Percentiles rank a stretch among this genome's conserved stretches.
phyloP scores from a whole-genome alignment of 1,139 yeast genomes.

The Geotrichum fermentans region DNA sequence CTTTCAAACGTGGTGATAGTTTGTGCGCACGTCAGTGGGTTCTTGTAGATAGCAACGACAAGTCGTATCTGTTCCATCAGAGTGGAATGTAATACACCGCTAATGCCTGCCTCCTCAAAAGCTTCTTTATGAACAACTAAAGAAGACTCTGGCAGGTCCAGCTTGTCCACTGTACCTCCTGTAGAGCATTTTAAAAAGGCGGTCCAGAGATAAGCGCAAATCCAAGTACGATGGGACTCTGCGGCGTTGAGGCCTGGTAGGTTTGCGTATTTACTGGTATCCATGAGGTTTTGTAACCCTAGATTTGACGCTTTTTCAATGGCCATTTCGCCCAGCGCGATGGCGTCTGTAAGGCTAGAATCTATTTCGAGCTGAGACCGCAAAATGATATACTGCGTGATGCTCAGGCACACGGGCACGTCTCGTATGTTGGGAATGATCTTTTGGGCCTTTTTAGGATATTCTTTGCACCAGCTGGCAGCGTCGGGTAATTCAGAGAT shows the following conservation, averaged over 20 bases:
- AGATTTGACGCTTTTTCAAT: slow-evolving; percentile 22
- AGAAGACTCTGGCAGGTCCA: slow-evolving; percentile 10
- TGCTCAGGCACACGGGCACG: slow-evolving; percentile 18
- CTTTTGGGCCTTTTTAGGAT: slow-evolving; percentile 21
- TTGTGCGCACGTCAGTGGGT: too few species aligned
- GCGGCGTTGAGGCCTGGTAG: slow-evolving; percentile 18
- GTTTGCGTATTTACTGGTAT: slow-evolving; percentile 16
- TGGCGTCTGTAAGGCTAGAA: slow-evolving; percentile 22
- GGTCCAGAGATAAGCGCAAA: slow-evolving; percentile 23
- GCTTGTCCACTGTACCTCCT: too few species aligned
- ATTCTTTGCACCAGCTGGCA: slow-evolving; percentile 24
- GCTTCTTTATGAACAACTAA: not conserved
- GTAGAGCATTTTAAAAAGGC: not conserved
- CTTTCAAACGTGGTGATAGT: too few species aligned
- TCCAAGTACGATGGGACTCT: slow-evolving; percentile 24
- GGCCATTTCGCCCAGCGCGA: slow-evolving; percentile 21
- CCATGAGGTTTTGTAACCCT: slow-evolving; percentile 21
- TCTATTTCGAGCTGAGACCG: slow-evolving; percentile 20
- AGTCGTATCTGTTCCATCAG: too few species aligned
- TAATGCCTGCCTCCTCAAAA: not conserved
- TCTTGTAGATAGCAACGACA: too few species aligned
- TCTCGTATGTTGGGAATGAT: slow-evolving; percentile 24
- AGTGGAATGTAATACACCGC: too few species aligned
- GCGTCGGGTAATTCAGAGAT: not conserved
- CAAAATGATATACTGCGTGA: slow-evolving; percentile 24